Evolutionary conservation across 2,329 filamentous ascomycete species (phyloP).

Genomic region (Leptographium lundbergii): DNA sequence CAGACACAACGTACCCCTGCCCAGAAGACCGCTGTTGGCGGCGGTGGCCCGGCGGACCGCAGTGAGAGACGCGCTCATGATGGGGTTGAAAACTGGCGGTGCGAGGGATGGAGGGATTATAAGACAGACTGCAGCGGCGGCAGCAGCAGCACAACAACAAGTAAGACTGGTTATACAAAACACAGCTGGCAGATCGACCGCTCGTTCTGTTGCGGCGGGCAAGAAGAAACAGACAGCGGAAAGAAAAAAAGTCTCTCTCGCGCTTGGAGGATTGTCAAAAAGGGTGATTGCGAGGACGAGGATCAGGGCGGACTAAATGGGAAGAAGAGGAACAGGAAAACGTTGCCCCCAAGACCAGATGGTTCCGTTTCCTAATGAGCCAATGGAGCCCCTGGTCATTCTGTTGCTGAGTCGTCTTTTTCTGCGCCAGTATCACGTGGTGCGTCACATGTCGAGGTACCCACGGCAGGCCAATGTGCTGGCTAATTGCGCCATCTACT

Average conservation of each 20-base stretch:
- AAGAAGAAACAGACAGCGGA: background rate
- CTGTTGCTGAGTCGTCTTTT: background rate
- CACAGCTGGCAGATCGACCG: too few relatives aligned
- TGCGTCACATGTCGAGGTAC: background rate
- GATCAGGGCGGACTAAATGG: background rate
- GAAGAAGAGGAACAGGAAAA: background rate
- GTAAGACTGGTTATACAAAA: background rate
- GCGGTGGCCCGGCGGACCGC: constrained; percentile 40
- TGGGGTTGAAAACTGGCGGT: constrained; percentile 2
- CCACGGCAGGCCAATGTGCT: too few relatives aligned
- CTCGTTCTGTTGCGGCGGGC: background rate
- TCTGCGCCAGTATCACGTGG: background rate
- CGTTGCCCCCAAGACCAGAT: background rate
- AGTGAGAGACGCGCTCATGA: constrained; percentile 44
- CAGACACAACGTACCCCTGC: constrained; percentile 25
- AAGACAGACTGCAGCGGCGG: background rate
- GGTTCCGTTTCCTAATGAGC: background rate
- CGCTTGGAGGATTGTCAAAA: background rate
- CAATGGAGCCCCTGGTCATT: background rate
- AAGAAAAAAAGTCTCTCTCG: background rate
- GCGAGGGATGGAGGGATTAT: background rate
- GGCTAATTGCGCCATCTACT: background rate
- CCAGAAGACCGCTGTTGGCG: constrained; percentile 38
- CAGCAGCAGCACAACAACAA: background rate
- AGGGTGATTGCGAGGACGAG: background rate